Conservation (phyloP, 2,329 filamentous ascomycete genomes). For the Xylaria digitata region DNA sequence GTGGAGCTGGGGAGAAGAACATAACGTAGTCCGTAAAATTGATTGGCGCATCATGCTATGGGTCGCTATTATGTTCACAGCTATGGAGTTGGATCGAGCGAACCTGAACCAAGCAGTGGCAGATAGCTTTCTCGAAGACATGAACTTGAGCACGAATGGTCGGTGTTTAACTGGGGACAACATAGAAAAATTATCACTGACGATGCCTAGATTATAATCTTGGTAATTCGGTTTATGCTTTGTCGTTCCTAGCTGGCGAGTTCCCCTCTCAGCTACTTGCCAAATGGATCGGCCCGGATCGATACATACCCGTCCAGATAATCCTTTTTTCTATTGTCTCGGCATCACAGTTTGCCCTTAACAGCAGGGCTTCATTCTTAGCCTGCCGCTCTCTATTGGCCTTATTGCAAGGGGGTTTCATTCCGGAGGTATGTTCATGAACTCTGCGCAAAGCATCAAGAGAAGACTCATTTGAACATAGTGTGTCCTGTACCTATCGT, state of each 20-base stretch:
- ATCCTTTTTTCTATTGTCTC: conserved; percentile 47
- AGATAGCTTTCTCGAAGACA: conserved; percentile 59
- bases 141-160: conserved; percentile 59
- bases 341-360: conserved; percentile 47
- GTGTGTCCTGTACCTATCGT: conserved; percentile 50
- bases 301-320: conserved; percentile 48
- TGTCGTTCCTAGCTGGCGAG: conserved; percentile 67
- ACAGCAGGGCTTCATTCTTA: conserved; percentile 42
- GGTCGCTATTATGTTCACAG: conserved; percentile 62
- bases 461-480: conserved; percentile 21
- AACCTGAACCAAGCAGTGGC: conserved; percentile 61
- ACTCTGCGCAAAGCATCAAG: neutral
- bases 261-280: conserved; percentile 69
- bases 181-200: neutral
- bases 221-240: conserved; percentile 65
- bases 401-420: conserved; percentile 49
- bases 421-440: conserved; percentile 45
- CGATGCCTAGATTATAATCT: conserved; percentile 58
- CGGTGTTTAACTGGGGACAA: conserved; percentile 1
- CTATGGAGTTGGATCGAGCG: conserved; percentile 62
- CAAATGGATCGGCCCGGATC: conserved; percentile 58
- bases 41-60: conserved; percentile 58
- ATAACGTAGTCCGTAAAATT: conserved; percentile 47
- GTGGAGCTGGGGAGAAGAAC: conserved; percentile 52
- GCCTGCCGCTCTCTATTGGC: conserved; percentile 45